phyloP scores from a whole-genome alignment of 768 basidiomycete genomes.

The Rhodotorula sphaerocarpa region DNA sequence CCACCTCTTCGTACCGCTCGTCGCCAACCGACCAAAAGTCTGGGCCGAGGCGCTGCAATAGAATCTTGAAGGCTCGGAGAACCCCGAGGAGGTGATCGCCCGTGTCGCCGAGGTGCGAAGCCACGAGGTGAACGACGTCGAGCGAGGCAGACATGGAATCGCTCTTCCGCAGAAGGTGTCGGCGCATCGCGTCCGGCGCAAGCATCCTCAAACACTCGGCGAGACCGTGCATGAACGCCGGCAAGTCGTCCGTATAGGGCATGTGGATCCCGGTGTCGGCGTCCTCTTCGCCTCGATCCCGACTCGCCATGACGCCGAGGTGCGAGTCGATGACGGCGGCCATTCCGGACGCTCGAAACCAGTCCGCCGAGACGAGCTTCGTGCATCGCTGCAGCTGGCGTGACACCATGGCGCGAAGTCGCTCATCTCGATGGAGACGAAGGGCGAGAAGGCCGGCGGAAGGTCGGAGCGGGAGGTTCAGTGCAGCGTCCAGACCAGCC shows the following conservation, averaged over 20 bases:
- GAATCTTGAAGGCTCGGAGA: slow-evolving; percentile 16
- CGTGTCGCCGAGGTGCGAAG: slow-evolving; percentile 22
- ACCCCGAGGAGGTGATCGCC: slow-evolving; percentile 21
- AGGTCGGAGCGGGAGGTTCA: slow-evolving; percentile 44
- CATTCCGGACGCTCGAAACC: slow-evolving; percentile 50
- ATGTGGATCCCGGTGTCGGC: slow-evolving; percentile 15
- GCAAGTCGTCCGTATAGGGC: slow-evolving; percentile 14
- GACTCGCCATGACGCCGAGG: slow-evolving; percentile 51
- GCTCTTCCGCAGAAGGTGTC: slow-evolving; percentile 7
- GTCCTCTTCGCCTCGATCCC: slow-evolving; percentile 17
- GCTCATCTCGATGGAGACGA: slow-evolving; percentile 50
- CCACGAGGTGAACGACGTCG: slow-evolving; percentile 29
- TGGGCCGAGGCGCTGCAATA: slow-evolving; percentile 40
- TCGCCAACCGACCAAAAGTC: slow-evolving; percentile 64
- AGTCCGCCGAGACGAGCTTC: slow-evolving; percentile 47
- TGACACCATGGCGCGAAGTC: slow-evolving; percentile 52
- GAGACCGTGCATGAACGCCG: slow-evolving; percentile 25
- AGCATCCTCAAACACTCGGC: slow-evolving; percentile 12
- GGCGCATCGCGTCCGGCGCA: slow-evolving; percentile 19
- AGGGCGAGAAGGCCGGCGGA: slow-evolving; percentile 52
- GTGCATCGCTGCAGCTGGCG: slow-evolving; percentile 58
- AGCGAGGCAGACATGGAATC: background rate
- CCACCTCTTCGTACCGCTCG: slow-evolving; percentile 63
- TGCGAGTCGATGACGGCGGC: slow-evolving; percentile 45
- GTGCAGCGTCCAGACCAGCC: slow-evolving; percentile 41